Evolutionary conservation across 176 grass and related monocot genomes (phyloP).

Genomic region (Olyra latifolia): DNA sequence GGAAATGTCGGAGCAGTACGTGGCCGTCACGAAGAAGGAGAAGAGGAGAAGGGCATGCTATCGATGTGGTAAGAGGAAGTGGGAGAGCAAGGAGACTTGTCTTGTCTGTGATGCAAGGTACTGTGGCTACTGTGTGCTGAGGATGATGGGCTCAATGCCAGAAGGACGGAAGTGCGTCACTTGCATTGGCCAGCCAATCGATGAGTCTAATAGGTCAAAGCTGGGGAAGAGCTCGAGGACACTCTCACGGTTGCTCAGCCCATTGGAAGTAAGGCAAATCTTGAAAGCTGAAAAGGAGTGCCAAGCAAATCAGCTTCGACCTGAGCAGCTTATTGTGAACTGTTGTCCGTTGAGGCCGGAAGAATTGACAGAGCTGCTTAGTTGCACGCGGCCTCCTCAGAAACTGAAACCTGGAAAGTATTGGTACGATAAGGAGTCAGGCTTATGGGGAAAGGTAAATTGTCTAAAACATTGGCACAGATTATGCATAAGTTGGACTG

Average conservation of each 20-base stretch:
- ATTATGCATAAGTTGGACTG: not conserved
- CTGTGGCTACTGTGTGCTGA: slow-evolving; percentile 76
- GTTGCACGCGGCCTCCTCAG: slow-evolving; percentile 66
- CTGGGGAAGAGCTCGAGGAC: slow-evolving; percentile 86
- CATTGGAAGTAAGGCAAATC: slow-evolving; percentile 87
- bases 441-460: slow-evolving; percentile 92
- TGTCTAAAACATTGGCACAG: not conserved
- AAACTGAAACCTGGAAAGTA: slow-evolving; percentile 90
- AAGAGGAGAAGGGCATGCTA: slow-evolving; percentile 58
- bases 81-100: slow-evolving; percentile 87
- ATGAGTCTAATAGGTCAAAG: slow-evolving; percentile 77
- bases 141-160: slow-evolving; percentile 98
- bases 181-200: slow-evolving; percentile 82
- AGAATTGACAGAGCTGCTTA: slow-evolving; percentile 81
- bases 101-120: slow-evolving; percentile 84
- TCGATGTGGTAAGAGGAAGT: slow-evolving; percentile 87
- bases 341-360: slow-evolving; percentile 62
- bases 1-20: slow-evolving; percentile 52
- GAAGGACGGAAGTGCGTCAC: slow-evolving; percentile 86
- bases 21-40: slow-evolving; percentile 58
- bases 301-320: slow-evolving; percentile 84
- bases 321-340: slow-evolving; percentile 82
- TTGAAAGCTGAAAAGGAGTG: slow-evolving; percentile 98
- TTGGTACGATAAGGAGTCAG: slow-evolving; percentile 97
- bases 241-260: slow-evolving; percentile 63